A percentile compares a stretch with the other conserved stretches of the same genome.
These are phyloP conservation scores for Aethionema arabicum DNA, from an alignment of 345 rosid species.

Conservation along the genomic window DNA sequence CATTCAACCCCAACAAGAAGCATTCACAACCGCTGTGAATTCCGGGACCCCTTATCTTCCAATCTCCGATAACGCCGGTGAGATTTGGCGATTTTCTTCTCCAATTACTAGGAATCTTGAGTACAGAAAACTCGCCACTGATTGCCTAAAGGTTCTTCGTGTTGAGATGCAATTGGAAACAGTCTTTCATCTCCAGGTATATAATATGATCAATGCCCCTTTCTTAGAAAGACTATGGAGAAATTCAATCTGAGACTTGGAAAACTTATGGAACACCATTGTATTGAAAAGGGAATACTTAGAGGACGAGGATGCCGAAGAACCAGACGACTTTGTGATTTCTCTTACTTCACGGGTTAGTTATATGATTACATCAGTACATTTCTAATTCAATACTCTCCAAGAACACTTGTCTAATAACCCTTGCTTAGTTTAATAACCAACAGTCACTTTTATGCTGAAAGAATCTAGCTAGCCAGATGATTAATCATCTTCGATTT, in stretches of 20 bases:
- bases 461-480: too few relatives aligned
- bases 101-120: conserved; percentile 63
- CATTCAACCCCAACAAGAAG: too few relatives aligned
- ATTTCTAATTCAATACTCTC: background rate
- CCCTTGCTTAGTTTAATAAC: conserved; percentile 7
- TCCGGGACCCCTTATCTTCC: too few relatives aligned
- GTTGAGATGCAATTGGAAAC: conserved; percentile 98
- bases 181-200: conserved; percentile 90
- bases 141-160: conserved; percentile 95
- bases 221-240: conserved; percentile 10
- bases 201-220: conserved; percentile 27
- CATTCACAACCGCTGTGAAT: too few relatives aligned
- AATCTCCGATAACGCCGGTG: too few relatives aligned
- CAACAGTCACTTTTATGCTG: too few relatives aligned
- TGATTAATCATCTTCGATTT: conserved; percentile 20
- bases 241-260: conserved; percentile 16
- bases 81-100: too few relatives aligned
- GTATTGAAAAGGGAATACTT: conserved; percentile 69
- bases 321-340: conserved; percentile 93
- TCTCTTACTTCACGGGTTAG: conserved; percentile 86
- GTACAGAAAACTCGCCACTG: conserved; percentile 60
- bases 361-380: conserved; percentile 13
- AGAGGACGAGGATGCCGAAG: conserved; percentile 96
- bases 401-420: background rate
- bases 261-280: conserved; percentile 34